Conservation (phyloP, 805 yeast species). For the Saccharomycopsis malanga region DNA sequence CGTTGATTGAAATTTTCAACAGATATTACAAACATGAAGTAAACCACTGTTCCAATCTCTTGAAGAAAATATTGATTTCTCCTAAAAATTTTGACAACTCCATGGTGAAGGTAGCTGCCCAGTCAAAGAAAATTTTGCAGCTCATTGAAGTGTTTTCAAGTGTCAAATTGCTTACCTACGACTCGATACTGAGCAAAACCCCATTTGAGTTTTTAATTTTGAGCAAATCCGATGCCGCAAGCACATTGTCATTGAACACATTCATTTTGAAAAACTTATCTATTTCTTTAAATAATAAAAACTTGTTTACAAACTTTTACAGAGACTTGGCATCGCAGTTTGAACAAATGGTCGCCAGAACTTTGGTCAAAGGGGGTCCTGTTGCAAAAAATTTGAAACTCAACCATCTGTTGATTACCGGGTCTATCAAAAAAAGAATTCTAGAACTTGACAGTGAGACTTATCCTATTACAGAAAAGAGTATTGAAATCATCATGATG, state of each 20-base stretch:
- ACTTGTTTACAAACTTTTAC: slow-evolving; percentile 29
- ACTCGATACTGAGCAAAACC: neutral
- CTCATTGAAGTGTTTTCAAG: slow-evolving; percentile 5
- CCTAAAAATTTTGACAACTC: slow-evolving; percentile 17
- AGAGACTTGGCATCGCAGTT: slow-evolving; percentile 28
- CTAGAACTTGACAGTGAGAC: slow-evolving; percentile 10
- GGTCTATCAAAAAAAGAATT: slow-evolving; percentile 27
- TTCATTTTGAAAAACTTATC: slow-evolving; percentile 15
- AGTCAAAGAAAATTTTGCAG: slow-evolving; percentile 11
- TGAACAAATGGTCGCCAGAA: slow-evolving; percentile 34
- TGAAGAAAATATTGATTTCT: slow-evolving; percentile 17
- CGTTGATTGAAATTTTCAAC: slow-evolving; percentile 13
- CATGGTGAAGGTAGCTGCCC: slow-evolving; percentile 9
- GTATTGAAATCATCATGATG: slow-evolving; percentile 20
- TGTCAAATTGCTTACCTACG: slow-evolving; percentile 8
- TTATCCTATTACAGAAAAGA: slow-evolving; percentile 10
- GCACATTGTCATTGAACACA: slow-evolving; percentile 1
- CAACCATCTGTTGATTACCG: slow-evolving; percentile 30
- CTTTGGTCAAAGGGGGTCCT: slow-evolving; percentile 43
- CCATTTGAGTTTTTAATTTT: neutral
- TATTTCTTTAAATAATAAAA: neutral
- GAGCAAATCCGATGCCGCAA: neutral
- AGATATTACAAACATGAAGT: slow-evolving; percentile 10
- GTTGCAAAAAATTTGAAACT: slow-evolving; percentile 37
- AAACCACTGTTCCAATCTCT: slow-evolving; percentile 6